Conservation (phyloP, 805 yeast genomes). For the Wickerhamomyces strasburgensis region DNA sequence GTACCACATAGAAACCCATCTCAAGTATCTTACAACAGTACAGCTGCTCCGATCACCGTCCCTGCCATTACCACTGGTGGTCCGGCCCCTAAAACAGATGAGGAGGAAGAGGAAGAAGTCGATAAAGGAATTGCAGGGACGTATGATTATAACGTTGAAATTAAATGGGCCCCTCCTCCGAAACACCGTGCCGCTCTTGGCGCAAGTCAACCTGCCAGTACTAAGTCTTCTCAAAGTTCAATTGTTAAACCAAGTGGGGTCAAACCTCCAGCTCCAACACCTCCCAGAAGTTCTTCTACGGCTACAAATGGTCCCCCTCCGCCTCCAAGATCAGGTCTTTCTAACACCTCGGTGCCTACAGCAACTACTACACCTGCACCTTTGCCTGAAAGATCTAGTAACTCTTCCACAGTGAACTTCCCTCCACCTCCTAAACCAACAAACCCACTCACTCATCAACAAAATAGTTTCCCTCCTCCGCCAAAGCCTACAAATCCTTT, state of each 20-base stretch:
- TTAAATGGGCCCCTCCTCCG: conserved; percentile 32
- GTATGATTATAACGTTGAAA: conserved; percentile 29
- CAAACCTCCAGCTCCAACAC: conserved; percentile 2
- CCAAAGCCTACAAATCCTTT: conserved; percentile 16
- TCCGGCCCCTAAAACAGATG: background rate
- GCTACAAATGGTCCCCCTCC: conserved; percentile 5
- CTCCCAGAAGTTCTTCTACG: conserved; percentile 10
- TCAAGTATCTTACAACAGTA: no score
- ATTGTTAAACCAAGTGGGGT: conserved; percentile 1
- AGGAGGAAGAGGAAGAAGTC: conserved; percentile 11
- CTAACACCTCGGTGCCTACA: background rate
- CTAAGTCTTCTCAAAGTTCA: background rate
- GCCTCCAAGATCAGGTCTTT: conserved; percentile 1
- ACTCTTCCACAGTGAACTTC: conserved; percentile 8
- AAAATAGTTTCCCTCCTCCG: conserved; percentile 21
- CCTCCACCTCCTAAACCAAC: conserved; percentile 26
- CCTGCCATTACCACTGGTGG: conserved; percentile 3
- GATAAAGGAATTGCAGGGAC: conserved; percentile 30
- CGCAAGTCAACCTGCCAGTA: background rate
- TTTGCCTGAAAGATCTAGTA: background rate
- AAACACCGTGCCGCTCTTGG: conserved; percentile 16
- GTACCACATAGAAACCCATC: no score
- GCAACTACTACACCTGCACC: conserved; percentile 1
- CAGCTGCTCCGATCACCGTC: background rate
- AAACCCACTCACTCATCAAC: conserved; percentile 8